A percentile compares a stretch with the other conserved stretches of the same genome.
phyloP scores from a whole-genome alignment of 202 grass and related monocot species.

The Eragrostis tef region DNA sequence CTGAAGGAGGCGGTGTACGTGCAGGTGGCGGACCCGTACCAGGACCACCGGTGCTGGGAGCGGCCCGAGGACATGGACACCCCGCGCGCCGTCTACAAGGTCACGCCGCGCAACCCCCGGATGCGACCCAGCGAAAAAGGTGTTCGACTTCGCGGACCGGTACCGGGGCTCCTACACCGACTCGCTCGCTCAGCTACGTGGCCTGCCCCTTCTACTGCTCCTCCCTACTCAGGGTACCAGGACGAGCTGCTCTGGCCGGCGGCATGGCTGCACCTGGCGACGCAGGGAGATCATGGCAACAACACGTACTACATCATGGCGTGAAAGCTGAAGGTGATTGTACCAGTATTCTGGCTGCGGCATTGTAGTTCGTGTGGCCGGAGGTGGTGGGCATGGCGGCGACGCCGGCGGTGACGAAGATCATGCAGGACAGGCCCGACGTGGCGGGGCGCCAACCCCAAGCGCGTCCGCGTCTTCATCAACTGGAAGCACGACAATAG shows the following conservation, averaged over 20 bases:
- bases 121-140: conserved; percentile 65
- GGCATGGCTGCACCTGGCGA: conserved; percentile 68
- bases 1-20: conserved; percentile 73
- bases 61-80: too few relatives aligned
- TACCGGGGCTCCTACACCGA: too few relatives aligned
- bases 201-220: conserved; percentile 80
- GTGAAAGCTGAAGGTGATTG: too few relatives aligned
- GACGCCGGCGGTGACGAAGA: conserved; percentile 26
- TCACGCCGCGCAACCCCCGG: conserved; percentile 47
- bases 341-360: too few relatives aligned
- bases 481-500: too few relatives aligned
- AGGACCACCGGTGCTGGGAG: conserved; percentile 74
- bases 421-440: conserved; percentile 16
- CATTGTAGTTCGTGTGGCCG: too few relatives aligned
- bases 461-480: conserved; percentile 27
- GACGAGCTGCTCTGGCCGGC: conserved; percentile 88
- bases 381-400: conserved; percentile 10
- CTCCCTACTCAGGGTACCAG: conserved; percentile 81
- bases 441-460: background rate
- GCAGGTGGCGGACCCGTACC: conserved; percentile 67
- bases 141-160: too few relatives aligned
- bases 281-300: background rate
- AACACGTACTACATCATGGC: background rate
- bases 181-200: conserved; percentile 59
- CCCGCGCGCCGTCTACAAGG: too few relatives aligned